Base-by-base conservation (phyloP, 129 eudicot genomes). In the Flaveria robusta region DNA sequence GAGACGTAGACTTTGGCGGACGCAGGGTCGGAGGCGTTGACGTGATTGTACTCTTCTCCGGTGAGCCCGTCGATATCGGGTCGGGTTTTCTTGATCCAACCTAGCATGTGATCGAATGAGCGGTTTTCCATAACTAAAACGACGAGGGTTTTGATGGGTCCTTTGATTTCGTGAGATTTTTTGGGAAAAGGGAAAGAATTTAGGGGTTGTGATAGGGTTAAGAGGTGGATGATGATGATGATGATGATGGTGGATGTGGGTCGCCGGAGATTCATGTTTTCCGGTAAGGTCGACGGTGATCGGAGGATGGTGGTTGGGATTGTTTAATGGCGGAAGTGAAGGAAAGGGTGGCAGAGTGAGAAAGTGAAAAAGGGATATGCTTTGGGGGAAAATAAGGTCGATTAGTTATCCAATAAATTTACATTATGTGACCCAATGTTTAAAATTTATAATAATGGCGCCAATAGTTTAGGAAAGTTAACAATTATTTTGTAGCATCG, bases 61-160 rank as follows among this genome's bases (percentile, higher is more conserved):
- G 83, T 78, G 18, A 93, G 77, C 1, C 98, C 98, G 69, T 93
- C 96, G 34, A 93, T 84, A 8, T 93, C 97, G 76, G 97, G 97
- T 70, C 98, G 89, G 87, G 85, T 82, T 72, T 78, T 68, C 64
- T 90, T 90, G 43, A 90, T 67, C 98, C 98, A 93, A 16, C 98
- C 98, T 5, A 93, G 63, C 14, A 93, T 74, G 78, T 93, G 98
- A 60, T 93, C 98, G 63, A 93, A 93, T 31, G 98, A 93, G 79
- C 98, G 98, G 74, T 93, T 93, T 43, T 93, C 98, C 98, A 93
- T 93, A 34, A 93, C 96, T 20, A 93, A 46, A 13, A 93, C 81
- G 62, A 93, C 98, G 1, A 93, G 71, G 76, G 98, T 93, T 77
- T 93, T 93, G 82, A 93, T 88, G 83, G 98, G 98, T n/a, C 90